phyloP scores from a whole-genome alignment of 768 basidiomycete genomes.

The Naganishia friedmannii region DNA sequence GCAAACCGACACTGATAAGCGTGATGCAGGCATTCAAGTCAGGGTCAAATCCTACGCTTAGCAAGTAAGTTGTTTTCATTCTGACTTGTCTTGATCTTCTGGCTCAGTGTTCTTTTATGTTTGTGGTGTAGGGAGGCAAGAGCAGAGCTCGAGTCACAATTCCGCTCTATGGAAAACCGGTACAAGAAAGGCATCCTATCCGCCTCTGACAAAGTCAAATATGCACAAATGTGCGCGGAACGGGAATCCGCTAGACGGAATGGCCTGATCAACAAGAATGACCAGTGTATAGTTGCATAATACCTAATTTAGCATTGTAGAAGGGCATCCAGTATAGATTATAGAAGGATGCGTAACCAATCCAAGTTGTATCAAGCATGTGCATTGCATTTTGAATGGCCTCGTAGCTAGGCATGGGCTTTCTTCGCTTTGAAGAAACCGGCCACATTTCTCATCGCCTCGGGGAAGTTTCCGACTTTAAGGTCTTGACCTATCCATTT shows the following conservation, averaged over 20 bases:
- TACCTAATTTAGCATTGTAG: background rate
- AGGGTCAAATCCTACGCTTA: constrained; percentile 41
- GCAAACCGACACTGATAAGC: constrained; percentile 35
- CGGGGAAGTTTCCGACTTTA: constrained; percentile 65
- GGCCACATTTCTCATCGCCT: constrained; percentile 66
- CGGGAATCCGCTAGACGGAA: constrained; percentile 28
- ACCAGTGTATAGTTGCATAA: constrained; percentile 10
- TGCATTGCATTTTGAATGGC: background rate
- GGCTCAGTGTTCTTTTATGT: background rate
- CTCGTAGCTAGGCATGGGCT: background rate
- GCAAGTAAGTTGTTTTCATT: constrained; percentile 42
- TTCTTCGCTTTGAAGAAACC: constrained; percentile 65
- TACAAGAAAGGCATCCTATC: constrained; percentile 48
- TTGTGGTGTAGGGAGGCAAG: constrained; percentile 38
- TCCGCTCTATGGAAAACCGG: constrained; percentile 45
- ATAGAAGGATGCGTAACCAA: background rate
- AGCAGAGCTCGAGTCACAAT: constrained; percentile 44
- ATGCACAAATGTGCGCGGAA: constrained; percentile 31
- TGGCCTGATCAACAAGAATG: constrained; percentile 21
- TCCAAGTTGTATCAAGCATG: constrained; percentile 3
- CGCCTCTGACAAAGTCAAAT: constrained; percentile 48
- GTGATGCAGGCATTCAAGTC: constrained; percentile 37
- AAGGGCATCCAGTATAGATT: background rate
- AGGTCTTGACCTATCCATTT: constrained; percentile 76
- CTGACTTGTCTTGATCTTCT: background rate